Percentiles rank a stretch among this genome's conserved stretches.
phyloP scores from a whole-genome alignment of 2,329 filamentous ascomycete species.

The Paracoccidioides brasiliensis region DNA sequence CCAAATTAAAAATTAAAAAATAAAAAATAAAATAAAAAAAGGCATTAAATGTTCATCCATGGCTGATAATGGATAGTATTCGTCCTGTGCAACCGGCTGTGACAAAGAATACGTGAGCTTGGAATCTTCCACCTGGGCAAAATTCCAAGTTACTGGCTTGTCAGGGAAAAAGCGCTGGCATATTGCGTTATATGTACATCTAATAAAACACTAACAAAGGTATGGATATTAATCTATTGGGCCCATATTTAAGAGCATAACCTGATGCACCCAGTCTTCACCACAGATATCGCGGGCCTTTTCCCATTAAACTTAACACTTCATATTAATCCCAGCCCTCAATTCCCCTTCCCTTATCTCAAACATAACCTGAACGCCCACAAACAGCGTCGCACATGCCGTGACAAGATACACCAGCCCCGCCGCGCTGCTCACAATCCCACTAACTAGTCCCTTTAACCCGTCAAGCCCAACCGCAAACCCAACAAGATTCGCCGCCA shows the following conservation, averaged over 20 bases:
- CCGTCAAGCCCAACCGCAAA: constrained; percentile 91
- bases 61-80: no score
- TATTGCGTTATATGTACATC: not conserved
- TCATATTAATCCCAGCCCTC: constrained; percentile 67
- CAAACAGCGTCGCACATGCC: constrained; percentile 64
- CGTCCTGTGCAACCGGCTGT: no score
- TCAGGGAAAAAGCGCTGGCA: not conserved
- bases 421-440: constrained; percentile 64
- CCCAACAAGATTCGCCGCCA: constrained; percentile 84
- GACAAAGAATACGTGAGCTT: no score
- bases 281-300: not conserved
- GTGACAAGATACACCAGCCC: constrained; percentile 60
- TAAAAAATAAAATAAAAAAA: no score
- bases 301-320: constrained; percentile 44
- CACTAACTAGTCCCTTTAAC: constrained; percentile 58
- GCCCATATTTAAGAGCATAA: not conserved
- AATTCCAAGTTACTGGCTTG: not conserved
- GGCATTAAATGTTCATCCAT: no score
- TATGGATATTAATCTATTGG: not conserved
- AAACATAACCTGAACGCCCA: constrained; percentile 89
- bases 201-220: not conserved
- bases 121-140: no score
- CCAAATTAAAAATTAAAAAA: no score
- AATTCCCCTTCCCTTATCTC: constrained; percentile 78
- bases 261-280: not conserved